A percentile compares a stretch with the other conserved stretches of the same genome.
These are phyloP conservation scores for Rutstroemia sp. DNA, from an alignment of 2,329 filamentous ascomycete species.

Conservation along the genomic window DNA sequence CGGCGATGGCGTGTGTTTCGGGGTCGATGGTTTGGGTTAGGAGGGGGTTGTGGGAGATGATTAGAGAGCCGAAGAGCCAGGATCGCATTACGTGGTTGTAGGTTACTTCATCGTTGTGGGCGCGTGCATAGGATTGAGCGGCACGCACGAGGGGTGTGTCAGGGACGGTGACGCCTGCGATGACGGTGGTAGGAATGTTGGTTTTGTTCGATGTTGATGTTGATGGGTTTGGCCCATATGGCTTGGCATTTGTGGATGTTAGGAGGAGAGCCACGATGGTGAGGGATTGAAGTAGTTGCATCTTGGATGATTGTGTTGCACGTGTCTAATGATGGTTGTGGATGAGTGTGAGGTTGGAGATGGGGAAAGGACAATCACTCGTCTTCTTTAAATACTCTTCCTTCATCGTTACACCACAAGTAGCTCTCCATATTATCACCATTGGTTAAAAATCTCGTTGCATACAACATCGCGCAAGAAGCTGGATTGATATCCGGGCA, in stretches of 20 bases:
- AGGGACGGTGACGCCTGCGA: conserved; percentile 31
- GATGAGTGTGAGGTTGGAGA: no score
- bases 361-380: no score
- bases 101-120: conserved; percentile 25
- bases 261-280: neutral
- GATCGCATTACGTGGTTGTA: conserved; percentile 35
- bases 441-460: neutral
- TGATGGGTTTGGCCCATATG: neutral
- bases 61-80: conserved; percentile 32
- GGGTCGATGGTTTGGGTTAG: conserved; percentile 19
- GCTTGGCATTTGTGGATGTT: neutral
- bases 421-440: neutral
- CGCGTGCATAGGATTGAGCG: conserved; percentile 29
- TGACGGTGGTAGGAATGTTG: conserved; percentile 20
- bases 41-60: conserved; percentile 11
- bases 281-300: no score
- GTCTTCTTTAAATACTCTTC: neutral
- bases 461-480: neutral
- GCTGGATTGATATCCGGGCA: no score
- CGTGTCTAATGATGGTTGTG: no score
- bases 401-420: neutral
- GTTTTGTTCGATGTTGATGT: neutral
- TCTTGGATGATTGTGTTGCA: no score
- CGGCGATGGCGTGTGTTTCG: conserved; percentile 34
- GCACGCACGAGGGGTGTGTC: conserved; percentile 32